A percentile compares a stretch with the other conserved stretches of the same genome.
phyloP scores from a whole-genome alignment of 192 early-diverging fungal species.

The Linnemannia elongata region DNA sequence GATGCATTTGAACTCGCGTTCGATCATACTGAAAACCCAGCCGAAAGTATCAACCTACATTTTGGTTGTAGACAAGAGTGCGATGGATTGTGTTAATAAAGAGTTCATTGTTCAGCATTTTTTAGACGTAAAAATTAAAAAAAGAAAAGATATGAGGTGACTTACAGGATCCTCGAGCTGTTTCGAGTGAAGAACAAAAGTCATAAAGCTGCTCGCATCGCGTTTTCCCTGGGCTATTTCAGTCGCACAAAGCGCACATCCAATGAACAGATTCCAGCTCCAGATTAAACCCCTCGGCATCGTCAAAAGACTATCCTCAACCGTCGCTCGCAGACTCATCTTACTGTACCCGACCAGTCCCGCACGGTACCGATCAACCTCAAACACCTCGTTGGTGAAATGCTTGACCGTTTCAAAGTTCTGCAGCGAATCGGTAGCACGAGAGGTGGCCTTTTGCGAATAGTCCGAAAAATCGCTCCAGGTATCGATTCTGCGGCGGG shows the following conservation, averaged over 20 bases:
- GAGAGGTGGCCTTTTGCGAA: background rate
- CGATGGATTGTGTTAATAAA: background rate
- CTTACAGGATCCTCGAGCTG: conserved; percentile 84
- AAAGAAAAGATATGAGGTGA: conserved; percentile 75
- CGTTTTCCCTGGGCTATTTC: conserved; percentile 74
- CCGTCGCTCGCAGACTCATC: conserved; percentile 69
- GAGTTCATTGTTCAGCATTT: background rate
- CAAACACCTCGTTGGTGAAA: conserved; percentile 85
- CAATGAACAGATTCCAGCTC: conserved; percentile 74
- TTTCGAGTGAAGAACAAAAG: conserved; percentile 78
- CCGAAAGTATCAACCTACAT: conserved; percentile 16
- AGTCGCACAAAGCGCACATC: conserved; percentile 77
- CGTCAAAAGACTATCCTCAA: conserved; percentile 60
- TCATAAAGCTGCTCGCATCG: conserved; percentile 84
- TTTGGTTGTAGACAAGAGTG: background rate
- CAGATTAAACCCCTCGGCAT: conserved; percentile 79
- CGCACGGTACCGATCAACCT: conserved; percentile 69
- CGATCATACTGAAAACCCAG: background rate
- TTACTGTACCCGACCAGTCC: conserved; percentile 9
- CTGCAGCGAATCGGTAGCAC: conserved; percentile 78
- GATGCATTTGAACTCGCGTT: conserved; percentile 76
- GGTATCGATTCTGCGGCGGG: conserved; percentile 70
- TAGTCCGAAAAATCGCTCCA: conserved; percentile 37
- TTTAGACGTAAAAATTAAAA: background rate
- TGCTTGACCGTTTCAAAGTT: conserved; percentile 96